Conservation (phyloP, 2,329 filamentous ascomycete genomes). For the Colletotrichum godetiae region DNA sequence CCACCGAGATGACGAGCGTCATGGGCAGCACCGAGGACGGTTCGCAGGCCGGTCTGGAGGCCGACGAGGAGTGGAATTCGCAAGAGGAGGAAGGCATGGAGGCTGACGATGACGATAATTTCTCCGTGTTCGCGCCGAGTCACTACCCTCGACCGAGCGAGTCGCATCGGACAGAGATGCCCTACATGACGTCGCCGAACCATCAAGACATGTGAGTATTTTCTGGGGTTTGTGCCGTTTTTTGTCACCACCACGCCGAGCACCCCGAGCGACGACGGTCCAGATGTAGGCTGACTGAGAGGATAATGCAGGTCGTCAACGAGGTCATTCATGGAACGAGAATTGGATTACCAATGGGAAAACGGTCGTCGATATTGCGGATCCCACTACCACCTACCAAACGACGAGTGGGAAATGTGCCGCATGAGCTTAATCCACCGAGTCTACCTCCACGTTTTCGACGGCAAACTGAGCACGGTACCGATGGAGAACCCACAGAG, state of each 20-base stretch:
- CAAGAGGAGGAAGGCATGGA: slow-evolving; percentile 37
- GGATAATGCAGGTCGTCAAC: slow-evolving; percentile 53
- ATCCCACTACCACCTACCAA: slow-evolving; percentile 71
- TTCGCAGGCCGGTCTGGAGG: slow-evolving; percentile 38
- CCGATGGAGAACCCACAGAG: slow-evolving; percentile 51
- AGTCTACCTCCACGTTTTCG: slow-evolving; percentile 66
- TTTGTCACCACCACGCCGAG: not conserved
- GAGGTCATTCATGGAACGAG: slow-evolving; percentile 59
- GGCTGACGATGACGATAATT: slow-evolving; percentile 51
- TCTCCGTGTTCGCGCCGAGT: slow-evolving; percentile 56
- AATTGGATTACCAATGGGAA: slow-evolving; percentile 68
- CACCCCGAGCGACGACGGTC: slow-evolving; percentile 16
- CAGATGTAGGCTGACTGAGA: slow-evolving; percentile 34
- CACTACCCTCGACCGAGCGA: slow-evolving; percentile 51
- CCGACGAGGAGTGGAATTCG: slow-evolving; percentile 36
- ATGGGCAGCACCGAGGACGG: slow-evolving; percentile 46
- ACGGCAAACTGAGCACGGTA: slow-evolving; percentile 57
- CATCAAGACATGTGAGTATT: slow-evolving; percentile 54
- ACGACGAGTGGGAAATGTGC: slow-evolving; percentile 73
- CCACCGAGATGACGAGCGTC: slow-evolving; percentile 52
- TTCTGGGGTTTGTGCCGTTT: not conserved
- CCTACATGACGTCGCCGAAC: slow-evolving; percentile 44
- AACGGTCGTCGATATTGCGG: slow-evolving; percentile 73
- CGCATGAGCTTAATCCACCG: slow-evolving; percentile 72
- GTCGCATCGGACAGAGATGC: slow-evolving; percentile 49